Base-by-base conservation (phyloP, 2,329 filamentous ascomycete genomes). In the Ambrosiella beaveri region DNA sequence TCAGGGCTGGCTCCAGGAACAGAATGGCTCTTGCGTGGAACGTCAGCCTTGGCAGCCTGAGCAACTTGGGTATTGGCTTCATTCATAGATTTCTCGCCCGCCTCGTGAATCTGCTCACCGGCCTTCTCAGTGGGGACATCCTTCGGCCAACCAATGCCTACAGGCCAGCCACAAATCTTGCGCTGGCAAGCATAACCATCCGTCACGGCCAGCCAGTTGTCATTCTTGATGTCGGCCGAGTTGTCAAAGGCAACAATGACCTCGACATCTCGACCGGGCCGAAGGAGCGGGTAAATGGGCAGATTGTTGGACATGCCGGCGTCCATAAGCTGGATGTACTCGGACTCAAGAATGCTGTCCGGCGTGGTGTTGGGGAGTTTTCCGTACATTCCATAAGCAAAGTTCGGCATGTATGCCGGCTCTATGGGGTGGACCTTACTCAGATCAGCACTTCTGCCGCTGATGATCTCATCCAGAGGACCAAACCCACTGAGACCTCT, bases 231-330 rank as follows among this genome's bases (percentile, higher is more conserved):
- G 64, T 98, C 93, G 17, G 90, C 90, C 1, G 88, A 95, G 2
- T 89, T 89, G 68, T 98, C 93, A 68, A 98, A 98, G 2, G 90
- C 88, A 51, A 98, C 80, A 51, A 97, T 74, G 49, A 98, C 78
- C 64, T 98, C 93, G 5, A 98, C 84, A 59, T 95, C 79, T 40
- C 93, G 80, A 1, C 90, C 91, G 0, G 88, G 88, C 9, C 93
- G 82, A 15, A 98, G 81, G 2, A 97, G 77, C 0, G 93, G 93
- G 67, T 98, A 98, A 47, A 97, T 90, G 1, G 93, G 93, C 7
- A 98, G 75, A 66, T 98, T 98, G 68, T 98, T 97, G 63, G 87
- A 94, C 93, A 98, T 98, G 55, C 93, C 93, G 1, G 93, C 90
- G 68, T 98, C 93, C 90, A 96, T 97, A 13, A 91, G 76, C 63